These are phyloP conservation scores for Aspergillus coremiiformis DNA, from an alignment of 495 filamentous ascomycete genomes.

Conservation along the genomic window DNA sequence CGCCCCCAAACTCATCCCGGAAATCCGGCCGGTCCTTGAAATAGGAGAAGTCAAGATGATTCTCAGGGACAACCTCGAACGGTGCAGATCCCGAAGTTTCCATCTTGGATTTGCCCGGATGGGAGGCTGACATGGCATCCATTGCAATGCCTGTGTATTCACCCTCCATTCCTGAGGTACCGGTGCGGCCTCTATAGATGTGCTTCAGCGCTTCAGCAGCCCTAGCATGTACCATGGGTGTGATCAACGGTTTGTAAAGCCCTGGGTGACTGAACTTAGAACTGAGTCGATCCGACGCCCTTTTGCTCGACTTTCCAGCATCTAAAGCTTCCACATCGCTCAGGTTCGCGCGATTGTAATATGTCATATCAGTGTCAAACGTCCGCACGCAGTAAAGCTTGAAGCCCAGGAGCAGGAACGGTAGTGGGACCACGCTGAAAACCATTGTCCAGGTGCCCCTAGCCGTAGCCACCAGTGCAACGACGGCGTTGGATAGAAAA, in stretches of 20 bases:
- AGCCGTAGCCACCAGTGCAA: constrained; percentile 65
- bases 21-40: constrained; percentile 88
- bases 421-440: constrained; percentile 64
- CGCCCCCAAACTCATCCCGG: constrained; percentile 75
- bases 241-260: constrained; percentile 79
- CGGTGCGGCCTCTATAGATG: constrained; percentile 75
- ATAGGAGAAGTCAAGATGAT: constrained; percentile 85
- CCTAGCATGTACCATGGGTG: constrained; percentile 92
- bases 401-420: constrained; percentile 74
- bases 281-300: constrained; percentile 62
- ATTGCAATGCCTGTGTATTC: constrained; percentile 69
- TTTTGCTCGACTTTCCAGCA: constrained; percentile 40
- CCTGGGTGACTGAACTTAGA: constrained; percentile 86
- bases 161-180: constrained; percentile 50
- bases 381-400: constrained; percentile 72
- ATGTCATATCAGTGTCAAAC: constrained; percentile 73
- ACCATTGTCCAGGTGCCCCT: constrained; percentile 51
- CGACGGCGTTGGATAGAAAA: constrained; percentile 69
- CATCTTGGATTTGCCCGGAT: constrained; percentile 59
- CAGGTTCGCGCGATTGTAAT: constrained; percentile 57
- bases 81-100: constrained; percentile 31
- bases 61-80: constrained; percentile 87
- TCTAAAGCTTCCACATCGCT: constrained; percentile 51
- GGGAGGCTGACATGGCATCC: constrained; percentile 69
- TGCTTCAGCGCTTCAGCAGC: constrained; percentile 73